Evolutionary conservation across 2,329 filamentous ascomycete species (phyloP).

Genomic region (Hymenoscyphus infarciens): DNA sequence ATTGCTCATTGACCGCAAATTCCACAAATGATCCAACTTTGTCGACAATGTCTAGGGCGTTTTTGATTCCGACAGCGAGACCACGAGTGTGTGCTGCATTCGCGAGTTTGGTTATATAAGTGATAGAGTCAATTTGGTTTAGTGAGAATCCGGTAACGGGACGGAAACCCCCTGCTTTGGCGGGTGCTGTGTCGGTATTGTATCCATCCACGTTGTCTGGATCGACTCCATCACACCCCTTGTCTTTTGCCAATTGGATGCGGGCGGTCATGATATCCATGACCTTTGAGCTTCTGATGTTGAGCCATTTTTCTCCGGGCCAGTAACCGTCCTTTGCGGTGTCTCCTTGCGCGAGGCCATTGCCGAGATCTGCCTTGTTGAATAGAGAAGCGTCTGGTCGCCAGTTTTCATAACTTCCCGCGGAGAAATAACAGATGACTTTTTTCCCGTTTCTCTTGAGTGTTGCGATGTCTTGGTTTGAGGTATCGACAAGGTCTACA

Average conservation of each 20-base stretch:
- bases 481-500: slow-evolving; percentile 43
- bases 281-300: slow-evolving; percentile 53
- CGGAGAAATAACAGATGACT: slow-evolving; percentile 72
- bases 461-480: slow-evolving; percentile 41
- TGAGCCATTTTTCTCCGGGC: slow-evolving; percentile 64
- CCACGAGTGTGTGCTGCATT: slow-evolving; percentile 48
- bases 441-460: slow-evolving; percentile 51
- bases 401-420: slow-evolving; percentile 63
- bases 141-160: slow-evolving; percentile 40
- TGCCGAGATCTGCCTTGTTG: slow-evolving; percentile 52
- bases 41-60: slow-evolving; percentile 57
- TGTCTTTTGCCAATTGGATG: slow-evolving; percentile 53
- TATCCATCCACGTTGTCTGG: slow-evolving; percentile 68
- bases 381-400: slow-evolving; percentile 54
- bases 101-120: slow-evolving; percentile 2
- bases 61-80: slow-evolving; percentile 65
- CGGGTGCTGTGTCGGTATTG: slow-evolving; percentile 42
- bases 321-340: slow-evolving; percentile 38
- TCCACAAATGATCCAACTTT: slow-evolving; percentile 48
- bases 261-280: slow-evolving; percentile 58
- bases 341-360: slow-evolving; percentile 46
- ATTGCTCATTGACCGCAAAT: slow-evolving; percentile 69
- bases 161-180: not conserved
- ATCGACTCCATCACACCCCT: slow-evolving; percentile 65
- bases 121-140: not conserved